A percentile compares a stretch with the other conserved stretches of the same genome.
Conservation (phyloP, 495 filamentous ascomycete species). For the Penicillium pulvis region DNA sequence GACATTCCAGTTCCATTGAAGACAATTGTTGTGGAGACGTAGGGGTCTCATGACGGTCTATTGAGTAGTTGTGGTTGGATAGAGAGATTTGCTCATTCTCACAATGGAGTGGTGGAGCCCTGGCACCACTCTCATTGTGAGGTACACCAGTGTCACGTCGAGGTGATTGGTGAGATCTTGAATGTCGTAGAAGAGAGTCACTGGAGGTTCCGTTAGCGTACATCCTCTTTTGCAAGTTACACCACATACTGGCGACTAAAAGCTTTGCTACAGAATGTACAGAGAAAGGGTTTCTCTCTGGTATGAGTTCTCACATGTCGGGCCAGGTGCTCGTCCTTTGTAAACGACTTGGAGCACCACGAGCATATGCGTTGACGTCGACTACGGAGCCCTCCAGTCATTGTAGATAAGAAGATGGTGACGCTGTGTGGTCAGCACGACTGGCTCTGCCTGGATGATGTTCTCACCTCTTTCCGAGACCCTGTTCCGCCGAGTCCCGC, state of each 20-base stretch:
- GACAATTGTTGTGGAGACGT: neutral
- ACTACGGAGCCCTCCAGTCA: neutral
- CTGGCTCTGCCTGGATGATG: no score
- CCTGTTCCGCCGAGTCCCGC: neutral
- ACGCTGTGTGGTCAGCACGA: no score
- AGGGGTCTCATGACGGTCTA: neutral
- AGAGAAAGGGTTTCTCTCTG: conserved; percentile 36
- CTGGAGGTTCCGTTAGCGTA: conserved; percentile 3
- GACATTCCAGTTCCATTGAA: neutral
- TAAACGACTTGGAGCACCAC: conserved; percentile 30
- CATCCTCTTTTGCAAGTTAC: neutral
- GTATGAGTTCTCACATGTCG: conserved; percentile 38
- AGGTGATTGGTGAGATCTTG: conserved; percentile 9
- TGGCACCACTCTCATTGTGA: neutral
- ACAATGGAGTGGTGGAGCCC: neutral
- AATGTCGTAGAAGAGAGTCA: conserved; percentile 28
- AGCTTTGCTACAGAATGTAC: conserved; percentile 27
- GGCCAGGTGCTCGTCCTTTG: conserved; percentile 34
- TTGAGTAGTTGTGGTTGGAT: neutral
- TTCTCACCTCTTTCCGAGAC: neutral
- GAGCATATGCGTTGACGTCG: conserved; percentile 21
- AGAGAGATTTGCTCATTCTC: neutral
- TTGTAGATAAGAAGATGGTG: neutral
- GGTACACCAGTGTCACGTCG: neutral
- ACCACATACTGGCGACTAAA: conserved; percentile 28